phyloP scores from a whole-genome alignment of 768 basidiomycete genomes.

The Boletus coccyginus region DNA sequence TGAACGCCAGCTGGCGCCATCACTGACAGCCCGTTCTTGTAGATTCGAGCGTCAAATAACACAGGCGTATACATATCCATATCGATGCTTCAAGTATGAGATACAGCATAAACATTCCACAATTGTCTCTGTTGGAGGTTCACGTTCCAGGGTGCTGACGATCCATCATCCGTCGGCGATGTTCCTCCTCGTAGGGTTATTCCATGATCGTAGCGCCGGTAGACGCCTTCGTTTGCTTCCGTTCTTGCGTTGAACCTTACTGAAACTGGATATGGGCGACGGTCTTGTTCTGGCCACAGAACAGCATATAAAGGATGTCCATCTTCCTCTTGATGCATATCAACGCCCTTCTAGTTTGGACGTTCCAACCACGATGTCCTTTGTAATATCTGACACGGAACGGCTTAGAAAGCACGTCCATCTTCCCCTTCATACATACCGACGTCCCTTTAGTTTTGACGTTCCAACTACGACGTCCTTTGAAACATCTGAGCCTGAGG shows the following conservation, averaged over 20 bases:
- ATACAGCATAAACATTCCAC: background rate
- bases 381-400: too few relatives aligned
- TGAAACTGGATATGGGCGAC: background rate
- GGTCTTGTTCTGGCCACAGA: background rate
- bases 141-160: background rate
- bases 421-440: too few relatives aligned
- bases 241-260: background rate
- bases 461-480: background rate
- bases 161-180: background rate
- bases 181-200: background rate
- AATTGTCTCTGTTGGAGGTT: background rate
- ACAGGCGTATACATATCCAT: background rate
- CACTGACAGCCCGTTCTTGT: background rate
- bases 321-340: too few relatives aligned
- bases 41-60: background rate
- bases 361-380: too few relatives aligned
- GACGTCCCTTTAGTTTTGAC: background rate
- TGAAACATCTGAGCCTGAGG: background rate
- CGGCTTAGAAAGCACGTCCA: background rate
- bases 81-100: background rate
- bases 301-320: too few relatives aligned
- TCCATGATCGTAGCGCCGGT: background rate
- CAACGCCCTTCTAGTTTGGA: too few relatives aligned
- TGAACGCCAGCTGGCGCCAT: too few relatives aligned
- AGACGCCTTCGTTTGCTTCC: too few relatives aligned